These are phyloP conservation scores for Sporothrix phasma DNA, from an alignment of 2,329 filamentous ascomycete genomes.

Conservation along the genomic window DNA sequence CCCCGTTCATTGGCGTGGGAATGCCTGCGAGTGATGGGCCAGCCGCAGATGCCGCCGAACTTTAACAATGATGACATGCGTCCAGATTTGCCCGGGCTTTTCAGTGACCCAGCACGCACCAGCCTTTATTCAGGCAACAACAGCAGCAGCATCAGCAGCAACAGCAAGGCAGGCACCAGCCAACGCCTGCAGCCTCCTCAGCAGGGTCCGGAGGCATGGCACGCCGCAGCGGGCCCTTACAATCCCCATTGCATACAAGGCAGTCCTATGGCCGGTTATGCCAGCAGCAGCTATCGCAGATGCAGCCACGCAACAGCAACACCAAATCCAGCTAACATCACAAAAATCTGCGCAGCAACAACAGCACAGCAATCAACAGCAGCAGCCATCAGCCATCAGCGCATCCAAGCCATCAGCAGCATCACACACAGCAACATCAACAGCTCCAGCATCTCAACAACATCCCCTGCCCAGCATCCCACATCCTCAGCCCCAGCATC, in stretches of 20 bases:
- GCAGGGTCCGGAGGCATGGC: conserved; percentile 27
- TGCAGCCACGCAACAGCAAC: conserved; percentile 24
- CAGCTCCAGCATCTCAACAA: conserved; percentile 27
- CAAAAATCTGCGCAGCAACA: conserved; percentile 20
- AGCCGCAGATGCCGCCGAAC: conserved; percentile 39
- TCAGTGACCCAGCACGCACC: conserved; percentile 45
- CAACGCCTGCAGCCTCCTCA: conserved; percentile 35
- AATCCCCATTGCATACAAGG: conserved; percentile 29
- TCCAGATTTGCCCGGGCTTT: conserved; percentile 41
- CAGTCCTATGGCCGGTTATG: conserved; percentile 27
- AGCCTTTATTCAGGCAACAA: conserved; percentile 25
- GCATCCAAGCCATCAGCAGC: conserved; percentile 16
- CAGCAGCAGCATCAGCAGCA: conserved; percentile 25
- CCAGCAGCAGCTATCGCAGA: conserved; percentile 32
- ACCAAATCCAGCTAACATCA: conserved; percentile 25
- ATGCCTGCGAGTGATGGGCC: conserved; percentile 40
- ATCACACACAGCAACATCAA: conserved; percentile 17
- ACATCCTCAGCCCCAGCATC: conserved; percentile 24
- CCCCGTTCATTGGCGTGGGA: too few species aligned
- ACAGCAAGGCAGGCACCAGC: conserved; percentile 30
- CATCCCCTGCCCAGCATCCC: too few species aligned
- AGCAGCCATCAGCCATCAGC: conserved; percentile 17
- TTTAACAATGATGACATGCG: conserved; percentile 46
- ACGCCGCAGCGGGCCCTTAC: conserved; percentile 31
- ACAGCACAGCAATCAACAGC: neutral